These are phyloP conservation scores for Neurospora sp. DNA, from an alignment of 495 filamentous ascomycete species.

Conservation along the genomic window DNA sequence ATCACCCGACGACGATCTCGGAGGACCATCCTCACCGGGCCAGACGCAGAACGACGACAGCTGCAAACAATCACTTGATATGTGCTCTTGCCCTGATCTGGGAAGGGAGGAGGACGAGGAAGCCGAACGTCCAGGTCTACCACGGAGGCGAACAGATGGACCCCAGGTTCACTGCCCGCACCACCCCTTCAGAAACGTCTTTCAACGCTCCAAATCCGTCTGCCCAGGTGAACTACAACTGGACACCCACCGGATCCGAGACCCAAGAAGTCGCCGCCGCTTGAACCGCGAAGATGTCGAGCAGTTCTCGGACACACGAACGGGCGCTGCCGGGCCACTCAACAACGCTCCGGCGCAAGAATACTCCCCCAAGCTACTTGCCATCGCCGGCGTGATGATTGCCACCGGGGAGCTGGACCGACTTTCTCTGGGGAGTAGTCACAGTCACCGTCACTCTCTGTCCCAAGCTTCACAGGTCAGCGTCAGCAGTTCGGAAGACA, in stretches of 20 bases:
- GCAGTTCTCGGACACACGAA: neutral
- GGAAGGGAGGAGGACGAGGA: neutral
- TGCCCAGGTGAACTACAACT: neutral
- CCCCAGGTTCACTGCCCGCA: neutral
- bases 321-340: neutral
- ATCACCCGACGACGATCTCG: neutral
- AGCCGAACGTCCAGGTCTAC: neutral
- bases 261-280: slow-evolving; percentile 4
- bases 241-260: neutral
- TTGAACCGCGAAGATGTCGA: slow-evolving; percentile 4
- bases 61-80: slow-evolving; percentile 3
- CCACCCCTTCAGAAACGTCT: neutral
- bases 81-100: slow-evolving; percentile 9
- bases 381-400: slow-evolving; percentile 17
- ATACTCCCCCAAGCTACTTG: slow-evolving; percentile 4
- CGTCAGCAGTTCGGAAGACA: neutral
- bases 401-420: slow-evolving; percentile 15
- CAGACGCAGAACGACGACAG: neutral
- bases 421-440: slow-evolving; percentile 1
- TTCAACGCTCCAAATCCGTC: slow-evolving; percentile 11
- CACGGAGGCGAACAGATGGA: neutral
- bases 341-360: neutral
- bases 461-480: neutral
- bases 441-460: neutral
- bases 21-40: neutral